Evolutionary conservation across 768 basidiomycete species (phyloP).

Genomic region (Dioszegia aurantiaca): DNA sequence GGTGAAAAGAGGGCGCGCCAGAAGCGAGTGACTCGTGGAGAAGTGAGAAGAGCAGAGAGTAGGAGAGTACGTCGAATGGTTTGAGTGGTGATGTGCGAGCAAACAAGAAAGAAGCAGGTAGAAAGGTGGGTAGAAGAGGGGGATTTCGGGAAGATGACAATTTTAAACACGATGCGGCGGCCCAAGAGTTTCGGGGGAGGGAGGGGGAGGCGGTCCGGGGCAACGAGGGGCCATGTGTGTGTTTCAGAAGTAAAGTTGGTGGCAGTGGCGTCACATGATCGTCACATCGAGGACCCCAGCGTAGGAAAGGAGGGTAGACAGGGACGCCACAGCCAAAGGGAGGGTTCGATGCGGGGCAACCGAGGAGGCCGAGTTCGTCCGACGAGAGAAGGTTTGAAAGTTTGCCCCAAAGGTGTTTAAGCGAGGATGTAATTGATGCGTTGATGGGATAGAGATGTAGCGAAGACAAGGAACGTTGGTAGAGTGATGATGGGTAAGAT

Average conservation of each 20-base stretch:
- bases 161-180: background rate
- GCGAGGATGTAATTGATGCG: background rate
- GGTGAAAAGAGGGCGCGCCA: background rate
- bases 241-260: background rate
- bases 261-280: background rate
- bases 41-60: background rate
- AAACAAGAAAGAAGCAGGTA: constrained; percentile 3
- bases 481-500: too few species aligned
- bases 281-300: too few species aligned
- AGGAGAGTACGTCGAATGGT: background rate
- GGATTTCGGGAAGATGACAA: background rate
- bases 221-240: background rate
- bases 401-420: background rate
- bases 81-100: background rate
- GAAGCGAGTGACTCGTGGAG: background rate
- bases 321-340: constrained; percentile 1
- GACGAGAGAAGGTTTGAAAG: background rate
- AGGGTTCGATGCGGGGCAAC: background rate
- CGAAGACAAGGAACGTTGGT: constrained; percentile 1
- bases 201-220: background rate
- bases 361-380: background rate
- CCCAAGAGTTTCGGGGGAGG: background rate
- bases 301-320: background rate
- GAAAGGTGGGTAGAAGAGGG: background rate
- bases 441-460: background rate